Conservation (phyloP, 495 filamentous ascomycete genomes). For the Sordaria brevicollis region DNA sequence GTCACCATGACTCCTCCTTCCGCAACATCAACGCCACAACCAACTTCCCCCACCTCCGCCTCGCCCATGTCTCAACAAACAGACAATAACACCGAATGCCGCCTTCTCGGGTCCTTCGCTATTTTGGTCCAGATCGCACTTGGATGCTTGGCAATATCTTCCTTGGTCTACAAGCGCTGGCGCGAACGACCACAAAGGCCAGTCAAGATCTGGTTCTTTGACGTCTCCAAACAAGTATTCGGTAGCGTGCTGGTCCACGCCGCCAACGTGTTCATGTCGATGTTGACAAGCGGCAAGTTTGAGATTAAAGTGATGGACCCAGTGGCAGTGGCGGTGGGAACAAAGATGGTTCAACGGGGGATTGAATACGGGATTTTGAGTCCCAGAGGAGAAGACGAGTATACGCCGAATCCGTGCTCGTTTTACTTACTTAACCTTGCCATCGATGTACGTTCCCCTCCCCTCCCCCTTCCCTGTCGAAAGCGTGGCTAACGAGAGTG, state of each 20-base stretch:
- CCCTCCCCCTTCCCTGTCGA: neutral
- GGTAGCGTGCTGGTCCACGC: conserved; percentile 83
- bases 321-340: conserved; percentile 13
- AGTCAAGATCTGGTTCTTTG: conserved; percentile 90
- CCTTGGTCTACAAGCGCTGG: conserved; percentile 88
- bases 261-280: conserved; percentile 87
- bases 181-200: conserved; percentile 85
- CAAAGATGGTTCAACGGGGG: conserved; percentile 17
- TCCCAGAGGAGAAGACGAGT: conserved; percentile 38
- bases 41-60: conserved; percentile 20
- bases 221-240: conserved; percentile 95
- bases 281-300: conserved; percentile 81
- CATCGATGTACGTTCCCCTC: conserved; percentile 70
- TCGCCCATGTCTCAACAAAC: conserved; percentile 11
- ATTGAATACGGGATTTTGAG: neutral
- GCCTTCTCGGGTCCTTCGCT: conserved; percentile 76
- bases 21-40: neutral
- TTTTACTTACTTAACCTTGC: conserved; percentile 90
- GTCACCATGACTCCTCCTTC: conserved; percentile 16
- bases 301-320: conserved; percentile 36
- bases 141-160: conserved; percentile 71
- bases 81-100: conserved; percentile 53
- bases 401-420: conserved; percentile 84
- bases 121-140: conserved; percentile 81
- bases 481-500: neutral